A percentile compares a stretch with the other conserved stretches of the same genome.
These are phyloP conservation scores for Magnaporthales sp. DNA, from an alignment of 2,329 filamentous ascomycete species.

Conservation along the genomic window DNA sequence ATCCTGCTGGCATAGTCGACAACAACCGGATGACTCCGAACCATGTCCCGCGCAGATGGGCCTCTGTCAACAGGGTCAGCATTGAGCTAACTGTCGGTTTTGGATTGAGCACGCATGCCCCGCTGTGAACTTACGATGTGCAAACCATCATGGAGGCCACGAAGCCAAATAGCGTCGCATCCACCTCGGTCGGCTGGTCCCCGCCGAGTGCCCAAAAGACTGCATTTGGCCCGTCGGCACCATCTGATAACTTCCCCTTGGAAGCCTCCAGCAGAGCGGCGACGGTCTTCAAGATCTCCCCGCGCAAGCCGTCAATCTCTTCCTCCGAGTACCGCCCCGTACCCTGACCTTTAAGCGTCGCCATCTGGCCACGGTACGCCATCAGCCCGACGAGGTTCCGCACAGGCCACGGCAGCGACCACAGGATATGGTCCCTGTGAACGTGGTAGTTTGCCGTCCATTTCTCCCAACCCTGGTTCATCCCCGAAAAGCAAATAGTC, in stretches of 20 bases:
- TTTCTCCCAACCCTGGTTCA: conserved; percentile 36
- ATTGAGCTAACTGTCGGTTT: not conserved
- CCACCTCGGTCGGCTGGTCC: conserved; percentile 43
- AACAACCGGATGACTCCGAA: conserved; percentile 37
- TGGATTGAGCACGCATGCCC: conserved; percentile 7
- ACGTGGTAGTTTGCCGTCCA: conserved; percentile 52
- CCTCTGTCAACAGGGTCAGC: conserved; percentile 22
- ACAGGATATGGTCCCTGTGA: conserved; percentile 45
- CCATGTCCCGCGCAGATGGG: conserved; percentile 34
- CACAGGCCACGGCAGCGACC: conserved; percentile 39
- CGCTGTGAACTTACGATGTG: conserved; percentile 35
- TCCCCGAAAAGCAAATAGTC: not conserved
- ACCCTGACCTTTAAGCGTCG: conserved; percentile 47
- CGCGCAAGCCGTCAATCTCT: conserved; percentile 35
- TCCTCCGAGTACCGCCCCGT: conserved; percentile 38
- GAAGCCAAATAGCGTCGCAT: conserved; percentile 50
- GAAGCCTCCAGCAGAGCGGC: conserved; percentile 28
- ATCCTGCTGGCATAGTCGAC: conserved; percentile 49
- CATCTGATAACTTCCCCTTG: conserved; percentile 12
- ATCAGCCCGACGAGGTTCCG: conserved; percentile 42
- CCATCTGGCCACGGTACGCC: conserved; percentile 30
- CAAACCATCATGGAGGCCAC: conserved; percentile 41
- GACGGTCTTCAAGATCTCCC: conserved; percentile 46
- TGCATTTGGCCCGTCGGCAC: conserved; percentile 10
- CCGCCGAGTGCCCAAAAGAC: conserved; percentile 52